Percentiles rank a stretch among this genome's conserved stretches.
Evolutionary conservation across 1,139 yeast genomes (phyloP).

Genomic region (Candida smagusa): DNA sequence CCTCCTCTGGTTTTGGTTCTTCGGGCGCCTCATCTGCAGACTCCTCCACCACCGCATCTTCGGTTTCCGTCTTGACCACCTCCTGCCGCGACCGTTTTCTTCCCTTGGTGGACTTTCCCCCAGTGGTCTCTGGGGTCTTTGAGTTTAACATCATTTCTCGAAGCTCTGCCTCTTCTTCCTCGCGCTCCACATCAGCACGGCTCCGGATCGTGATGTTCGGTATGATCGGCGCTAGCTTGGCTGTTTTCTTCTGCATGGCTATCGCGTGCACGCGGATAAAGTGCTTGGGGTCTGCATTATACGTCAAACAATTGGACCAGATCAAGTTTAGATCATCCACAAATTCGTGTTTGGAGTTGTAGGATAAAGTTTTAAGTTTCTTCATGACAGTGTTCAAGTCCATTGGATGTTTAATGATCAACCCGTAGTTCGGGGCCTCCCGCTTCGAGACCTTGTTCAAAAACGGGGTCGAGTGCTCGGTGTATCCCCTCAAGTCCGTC

Average conservation of each 20-base stretch:
- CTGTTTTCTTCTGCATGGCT: constrained; percentile 92
- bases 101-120: constrained; percentile 39
- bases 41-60: constrained; percentile 1
- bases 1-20: constrained; percentile 2
- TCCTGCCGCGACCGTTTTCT: constrained; percentile 41
- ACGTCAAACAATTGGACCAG: constrained; percentile 91
- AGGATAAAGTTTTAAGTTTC: constrained; percentile 76
- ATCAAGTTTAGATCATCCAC: constrained; percentile 91
- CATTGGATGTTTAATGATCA: constrained; percentile 91
- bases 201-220: constrained; percentile 84
- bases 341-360: constrained; percentile 80
- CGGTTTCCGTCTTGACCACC: constrained; percentile 27
- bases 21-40: constrained; percentile 2
- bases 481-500: constrained; percentile 80
- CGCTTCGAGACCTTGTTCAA: constrained; percentile 91
- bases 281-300: constrained; percentile 94
- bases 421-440: constrained; percentile 95
- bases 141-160: constrained; percentile 8
- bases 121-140: constrained; percentile 26
- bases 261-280: constrained; percentile 87
- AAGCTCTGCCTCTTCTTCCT: constrained; percentile 44
- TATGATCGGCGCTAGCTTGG: constrained; percentile 71
- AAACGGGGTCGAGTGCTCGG: constrained; percentile 96
- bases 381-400: constrained; percentile 93
- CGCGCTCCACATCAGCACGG: constrained; percentile 83